Base-by-base conservation (phyloP, 2,329 filamentous ascomycete genomes). In the Hymenotorrendiella dingleyae region DNA sequence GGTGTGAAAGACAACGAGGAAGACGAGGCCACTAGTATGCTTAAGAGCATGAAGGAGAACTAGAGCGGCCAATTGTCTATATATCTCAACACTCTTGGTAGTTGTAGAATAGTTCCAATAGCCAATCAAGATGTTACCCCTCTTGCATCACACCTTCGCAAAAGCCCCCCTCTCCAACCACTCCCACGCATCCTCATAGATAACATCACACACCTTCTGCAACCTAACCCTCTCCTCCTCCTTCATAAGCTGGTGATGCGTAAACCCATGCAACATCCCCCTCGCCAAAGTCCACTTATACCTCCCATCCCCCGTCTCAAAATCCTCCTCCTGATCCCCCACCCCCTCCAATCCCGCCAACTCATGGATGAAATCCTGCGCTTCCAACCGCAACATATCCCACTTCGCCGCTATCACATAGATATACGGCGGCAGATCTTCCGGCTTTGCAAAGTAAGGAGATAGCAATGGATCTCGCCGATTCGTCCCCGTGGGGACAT, bases 381-480 rank as follows among this genome's bases (percentile, higher is more conserved):
- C 37, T 17, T 49, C 47, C 4, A 32, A 7, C 12, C 49, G 42
- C 19, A 58, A 35, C 43, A 57, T 52, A 43, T 57, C 54, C 32
- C 46, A 52, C 23, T 56, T 42, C 7, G 44, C 49, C 6, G 42
- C 50, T 26, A 58, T 42, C 3, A 49, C 34, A 28, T 50, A 57
- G n/a, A 55, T 47, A 40, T 48, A 51, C 21, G 46, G 36, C 8
- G 55, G 54, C 6, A 58, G 36, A 42, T 49, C 41, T 19, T 52
- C 48, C 21, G 45, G 47, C 7, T 41, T 36, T 2, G 54, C 53
- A 23, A 46, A 56, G 3, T 35, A 28, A 4, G 48, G 46, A 34
- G 48, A 55, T 0, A 57, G 46, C 9, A 45, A 38, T 11, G 53
- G 49, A 36, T 56, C 45, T 32, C 42, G 46, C 11, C 46, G 36